Base-by-base conservation (phyloP, 1,284 basidiomycete genomes). In the Athelia psychrophila region DNA sequence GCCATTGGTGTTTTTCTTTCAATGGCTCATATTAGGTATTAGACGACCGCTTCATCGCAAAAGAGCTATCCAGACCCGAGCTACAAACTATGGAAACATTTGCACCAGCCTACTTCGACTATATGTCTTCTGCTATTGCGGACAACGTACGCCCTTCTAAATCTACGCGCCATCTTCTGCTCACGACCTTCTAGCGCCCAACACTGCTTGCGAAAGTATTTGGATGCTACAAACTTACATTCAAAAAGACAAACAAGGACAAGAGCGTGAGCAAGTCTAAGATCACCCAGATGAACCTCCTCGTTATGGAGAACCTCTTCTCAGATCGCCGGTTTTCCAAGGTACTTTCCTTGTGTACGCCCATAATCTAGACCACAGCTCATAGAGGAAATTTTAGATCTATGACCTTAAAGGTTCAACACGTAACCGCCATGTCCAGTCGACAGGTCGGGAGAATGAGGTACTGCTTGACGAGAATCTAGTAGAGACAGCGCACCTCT, bases 31-130 rank as follows among this genome's bases (percentile, higher is more conserved):
- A 54, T 16, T 15, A 55, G 35, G 12, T 52, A 48, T 36, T 60
- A 93, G 97, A 99, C 66, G 95, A 98, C 66, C 93, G 97, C 3
- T 96, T 99, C 75, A 95, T 99, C 58, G 93, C 97, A 46, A 99
- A 99, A 66, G 96, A 98, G 64, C 83, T 99, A 27, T 97, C 95
- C 0, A 81, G 86, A 51, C 80, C 91, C 36, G 97, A 99, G 68
- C 78, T 98, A 61, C 93, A 98, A 64, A 91, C 93, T 0, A 92
- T 99, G 81, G 93, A 95, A 61, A 94, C 91, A 6, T 99, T 99
- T 70, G 97, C 95, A 8, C 96, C 96, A 0, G 90, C 93, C 2
- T 99, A 99, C 70, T 99, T 99, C 65, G 91, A 95, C 60, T 99
- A 99, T 69, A 95, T 98, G 85, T 89, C 91, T 3, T 86, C 91